A percentile compares a stretch with the other conserved stretches of the same genome.
Conservation (phyloP, 306 rosid genomes). For the Acacia acuminata region DNA sequence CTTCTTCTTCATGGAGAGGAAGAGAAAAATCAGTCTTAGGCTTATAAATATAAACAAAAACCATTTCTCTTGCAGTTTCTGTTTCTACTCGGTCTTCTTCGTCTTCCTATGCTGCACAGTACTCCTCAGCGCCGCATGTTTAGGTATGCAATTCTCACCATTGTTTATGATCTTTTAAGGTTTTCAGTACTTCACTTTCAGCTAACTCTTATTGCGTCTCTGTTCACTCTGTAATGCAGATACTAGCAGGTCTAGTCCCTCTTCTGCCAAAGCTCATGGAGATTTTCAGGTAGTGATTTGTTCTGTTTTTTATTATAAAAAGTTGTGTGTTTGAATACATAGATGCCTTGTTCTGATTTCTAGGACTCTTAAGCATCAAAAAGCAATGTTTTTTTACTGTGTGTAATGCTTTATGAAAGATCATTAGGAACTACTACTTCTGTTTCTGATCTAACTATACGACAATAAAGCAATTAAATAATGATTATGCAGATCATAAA, state of each 20-base stretch:
- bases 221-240: constrained; percentile 45
- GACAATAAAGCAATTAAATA: too few relatives aligned
- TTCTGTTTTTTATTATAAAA: constrained; percentile 5
- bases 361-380: neutral
- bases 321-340: neutral
- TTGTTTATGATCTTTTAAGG: neutral
- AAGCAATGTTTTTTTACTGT: too few relatives aligned
- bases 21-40: constrained; percentile 38
- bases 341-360: neutral
- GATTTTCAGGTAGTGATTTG: constrained; percentile 56
- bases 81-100: constrained; percentile 23
- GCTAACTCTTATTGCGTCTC: neutral
- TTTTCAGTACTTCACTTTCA: constrained; percentile 5
- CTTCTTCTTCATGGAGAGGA: constrained; percentile 69
- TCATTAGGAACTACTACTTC: too few relatives aligned
- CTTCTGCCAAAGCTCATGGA: constrained; percentile 36
- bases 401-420: neutral
- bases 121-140: constrained; percentile 40
- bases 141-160: constrained; percentile 48
- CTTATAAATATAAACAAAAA: constrained; percentile 27
- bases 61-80: constrained; percentile 29
- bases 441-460: too few relatives aligned
- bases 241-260: constrained; percentile 32
- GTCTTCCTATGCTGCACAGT: constrained; percentile 44
- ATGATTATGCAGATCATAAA: too few relatives aligned